A percentile compares a stretch with the other conserved stretches of the same genome.
These are phyloP conservation scores for Trichoderma sp. DNA, from an alignment of 2,329 filamentous ascomycete species.

Conservation along the genomic window DNA sequence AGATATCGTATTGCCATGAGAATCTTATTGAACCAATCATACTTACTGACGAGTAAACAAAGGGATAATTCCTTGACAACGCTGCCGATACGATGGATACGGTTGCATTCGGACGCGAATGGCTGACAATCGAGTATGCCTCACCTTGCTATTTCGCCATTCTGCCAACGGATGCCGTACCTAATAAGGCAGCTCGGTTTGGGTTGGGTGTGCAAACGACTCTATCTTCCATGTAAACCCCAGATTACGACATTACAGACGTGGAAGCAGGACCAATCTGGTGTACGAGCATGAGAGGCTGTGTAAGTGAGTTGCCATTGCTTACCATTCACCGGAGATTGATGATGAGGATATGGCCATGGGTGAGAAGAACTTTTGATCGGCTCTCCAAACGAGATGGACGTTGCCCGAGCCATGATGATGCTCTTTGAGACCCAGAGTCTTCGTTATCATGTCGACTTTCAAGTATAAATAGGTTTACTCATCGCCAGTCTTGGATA, in stretches of 20 bases:
- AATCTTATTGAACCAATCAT: background rate
- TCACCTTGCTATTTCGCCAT: background rate
- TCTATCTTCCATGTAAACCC: background rate
- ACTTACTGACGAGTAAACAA: background rate
- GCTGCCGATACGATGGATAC: background rate
- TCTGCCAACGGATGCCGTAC: background rate
- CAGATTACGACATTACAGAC: background rate
- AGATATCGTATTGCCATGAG: background rate
- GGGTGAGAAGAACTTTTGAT: background rate
- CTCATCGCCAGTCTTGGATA: background rate
- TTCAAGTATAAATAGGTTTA: constrained; percentile 3
- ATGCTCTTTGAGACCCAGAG: background rate
- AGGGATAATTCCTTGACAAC: background rate
- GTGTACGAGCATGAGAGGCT: background rate
- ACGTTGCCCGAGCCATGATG: background rate
- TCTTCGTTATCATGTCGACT: background rate
- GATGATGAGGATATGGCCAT: background rate
- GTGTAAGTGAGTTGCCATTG: background rate
- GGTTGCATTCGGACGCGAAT: background rate
- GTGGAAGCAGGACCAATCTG: background rate
- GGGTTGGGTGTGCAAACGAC: background rate
- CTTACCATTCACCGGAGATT: background rate
- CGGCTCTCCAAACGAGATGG: background rate
- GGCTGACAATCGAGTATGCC: background rate
- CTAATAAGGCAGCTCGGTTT: background rate